Conservation (phyloP, 2,329 filamentous ascomycete species). For the Sclerotinia subarctica region DNA sequence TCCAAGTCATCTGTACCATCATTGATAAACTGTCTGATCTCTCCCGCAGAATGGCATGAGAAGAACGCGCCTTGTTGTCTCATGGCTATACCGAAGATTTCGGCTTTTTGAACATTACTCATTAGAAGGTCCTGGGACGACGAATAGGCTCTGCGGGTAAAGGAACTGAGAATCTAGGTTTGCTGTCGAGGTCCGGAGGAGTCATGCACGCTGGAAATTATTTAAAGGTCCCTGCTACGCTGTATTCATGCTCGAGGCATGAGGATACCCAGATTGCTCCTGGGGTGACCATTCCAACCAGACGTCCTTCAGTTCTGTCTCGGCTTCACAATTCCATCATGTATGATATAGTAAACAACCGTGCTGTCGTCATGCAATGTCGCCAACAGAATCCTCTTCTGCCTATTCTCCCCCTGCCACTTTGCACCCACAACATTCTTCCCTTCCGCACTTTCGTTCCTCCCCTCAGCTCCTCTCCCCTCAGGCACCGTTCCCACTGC, state of each 20-base stretch:
- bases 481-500: constrained; percentile 49
- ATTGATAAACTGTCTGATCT: neutral
- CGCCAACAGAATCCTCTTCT: constrained; percentile 70
- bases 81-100: neutral
- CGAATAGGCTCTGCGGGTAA: neutral
- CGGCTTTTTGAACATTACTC: neutral
- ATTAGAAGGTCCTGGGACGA: neutral
- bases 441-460: constrained; percentile 25
- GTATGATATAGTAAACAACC: constrained; percentile 79
- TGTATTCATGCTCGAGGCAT: neutral
- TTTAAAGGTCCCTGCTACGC: neutral
- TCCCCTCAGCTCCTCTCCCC: constrained; percentile 26
- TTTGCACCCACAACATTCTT: constrained; percentile 40
- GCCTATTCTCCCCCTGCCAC: constrained; percentile 47
- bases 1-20: neutral
- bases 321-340: constrained; percentile 84
- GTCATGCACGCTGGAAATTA: neutral
- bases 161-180: neutral
- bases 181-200: neutral
- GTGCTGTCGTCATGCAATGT: constrained; percentile 78
- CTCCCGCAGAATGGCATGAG: neutral
- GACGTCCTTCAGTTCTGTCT: constrained; percentile 63
- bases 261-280: neutral
- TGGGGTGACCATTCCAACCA: neutral
- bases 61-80: too few relatives aligned